These are phyloP conservation scores for Alloteropsis angusta DNA, from an alignment of 202 grass and related monocot species.

Conservation along the genomic window DNA sequence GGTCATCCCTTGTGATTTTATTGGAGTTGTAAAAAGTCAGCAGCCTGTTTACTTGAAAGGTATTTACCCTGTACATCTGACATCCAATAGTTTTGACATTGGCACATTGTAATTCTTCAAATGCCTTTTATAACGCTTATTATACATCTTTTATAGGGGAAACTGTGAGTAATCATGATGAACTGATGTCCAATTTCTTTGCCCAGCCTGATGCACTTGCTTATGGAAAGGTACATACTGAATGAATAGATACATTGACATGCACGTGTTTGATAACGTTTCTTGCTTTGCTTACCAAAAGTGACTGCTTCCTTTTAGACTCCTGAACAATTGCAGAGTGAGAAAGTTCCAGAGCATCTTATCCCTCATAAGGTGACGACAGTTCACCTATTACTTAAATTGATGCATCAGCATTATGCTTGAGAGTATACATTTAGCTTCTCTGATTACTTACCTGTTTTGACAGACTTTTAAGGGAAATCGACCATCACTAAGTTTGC, in stretches of 20 bases:
- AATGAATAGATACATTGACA: conserved; percentile 8
- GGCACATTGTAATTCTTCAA: background rate
- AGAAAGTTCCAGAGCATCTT: conserved; percentile 72
- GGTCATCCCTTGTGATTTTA: conserved; percentile 97
- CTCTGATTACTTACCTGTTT: conserved; percentile 1
- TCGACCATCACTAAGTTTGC: conserved; percentile 78
- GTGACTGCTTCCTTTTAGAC: conserved; percentile 36
- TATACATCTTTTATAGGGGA: conserved; percentile 49
- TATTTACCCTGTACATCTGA: conserved; percentile 19
- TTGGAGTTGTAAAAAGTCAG: conserved; percentile 76
- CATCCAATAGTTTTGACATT: conserved; percentile 4
- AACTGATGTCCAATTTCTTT: conserved; percentile 99
- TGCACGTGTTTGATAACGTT: background rate
- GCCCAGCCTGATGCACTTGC: conserved; percentile 99
- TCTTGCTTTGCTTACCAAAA: conserved; percentile 21
- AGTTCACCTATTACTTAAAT: background rate
- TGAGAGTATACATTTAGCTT: conserved; percentile 6
- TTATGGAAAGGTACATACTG: conserved; percentile 79
- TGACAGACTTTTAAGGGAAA: conserved; percentile 87
- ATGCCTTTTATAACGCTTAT: conserved; percentile 17
- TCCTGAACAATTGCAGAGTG: conserved; percentile 69
- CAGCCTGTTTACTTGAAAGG: conserved; percentile 94
- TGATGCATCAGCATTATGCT: background rate
- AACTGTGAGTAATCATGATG: conserved; percentile 94
- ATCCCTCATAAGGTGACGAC: conserved; percentile 79